Conservation (phyloP, 202 grass and related monocot species). For the Cymbopogon flexuosus region DNA sequence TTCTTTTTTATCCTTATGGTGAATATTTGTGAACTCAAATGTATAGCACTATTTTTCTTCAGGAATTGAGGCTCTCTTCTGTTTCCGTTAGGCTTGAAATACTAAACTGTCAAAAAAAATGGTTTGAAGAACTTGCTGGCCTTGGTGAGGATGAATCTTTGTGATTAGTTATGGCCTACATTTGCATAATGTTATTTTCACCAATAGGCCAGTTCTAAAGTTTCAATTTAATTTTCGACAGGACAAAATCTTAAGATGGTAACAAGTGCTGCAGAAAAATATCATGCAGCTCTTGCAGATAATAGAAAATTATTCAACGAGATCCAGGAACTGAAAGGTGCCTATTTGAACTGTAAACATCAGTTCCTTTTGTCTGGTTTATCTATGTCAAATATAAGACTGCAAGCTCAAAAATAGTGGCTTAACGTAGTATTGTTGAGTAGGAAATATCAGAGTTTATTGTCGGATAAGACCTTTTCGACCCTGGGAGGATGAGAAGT, state of each 20-base stretch:
- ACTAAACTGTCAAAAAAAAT: conserved; percentile 55
- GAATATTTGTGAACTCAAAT: conserved; percentile 26
- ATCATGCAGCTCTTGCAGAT: conserved; percentile 69
- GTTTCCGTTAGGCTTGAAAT: conserved; percentile 66
- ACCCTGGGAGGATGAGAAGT: conserved; percentile 54
- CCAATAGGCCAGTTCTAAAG: conserved; percentile 12
- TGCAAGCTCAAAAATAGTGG: conserved; percentile 12
- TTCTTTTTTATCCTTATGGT: neutral
- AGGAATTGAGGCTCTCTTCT: conserved; percentile 89
- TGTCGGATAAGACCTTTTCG: conserved; percentile 84
- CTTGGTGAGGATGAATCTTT: conserved; percentile 54
- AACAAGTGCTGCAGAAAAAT: conserved; percentile 60
- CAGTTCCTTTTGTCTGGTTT: conserved; percentile 8
- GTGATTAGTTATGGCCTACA: conserved; percentile 4
- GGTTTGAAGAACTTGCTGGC: conserved; percentile 59
- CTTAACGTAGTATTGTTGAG: conserved; percentile 28
- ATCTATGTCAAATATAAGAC: conserved; percentile 11
- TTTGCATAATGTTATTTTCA: conserved; percentile 15
- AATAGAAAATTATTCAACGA: conserved; percentile 88
- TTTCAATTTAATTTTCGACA: conserved; percentile 31
- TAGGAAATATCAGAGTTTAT: conserved; percentile 87
- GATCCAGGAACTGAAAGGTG: conserved; percentile 94
- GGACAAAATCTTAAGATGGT: conserved; percentile 69
- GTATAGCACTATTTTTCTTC: conserved; percentile 36
- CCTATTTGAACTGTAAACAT: conserved; percentile 19